Base-by-base conservation (phyloP, 805 yeast genomes). In the Peterozyma xylosa region DNA sequence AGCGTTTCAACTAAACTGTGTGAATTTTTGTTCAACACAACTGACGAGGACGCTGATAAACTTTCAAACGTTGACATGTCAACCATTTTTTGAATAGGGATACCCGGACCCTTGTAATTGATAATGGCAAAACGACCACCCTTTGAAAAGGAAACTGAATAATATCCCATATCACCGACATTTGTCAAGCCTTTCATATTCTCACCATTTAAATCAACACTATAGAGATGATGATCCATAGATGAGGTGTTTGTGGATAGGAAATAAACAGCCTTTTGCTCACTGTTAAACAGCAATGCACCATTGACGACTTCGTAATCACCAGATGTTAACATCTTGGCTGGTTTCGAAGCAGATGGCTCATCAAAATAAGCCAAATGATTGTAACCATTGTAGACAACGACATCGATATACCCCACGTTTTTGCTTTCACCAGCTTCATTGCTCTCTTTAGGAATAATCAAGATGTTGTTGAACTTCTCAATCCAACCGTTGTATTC, bases 331-430 rank as follows among this genome's bases (percentile, higher is more conserved):
- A 77, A 43, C 29, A 58, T 34, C 39, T 70, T 64, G 3, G 44
- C 48, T 1, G 79, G 79, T 3, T 59, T 54, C 0, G 63, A 53
- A 32, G 72, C 56, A 5, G 62, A 55, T 1, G 74, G 68, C 2
- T 73, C 65, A 14, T 71, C 62, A 51, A 77, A 84, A 55, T 74
- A 78, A 2, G 79, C 86, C 39, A 86, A 60, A 56, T 85, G 93
- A 48, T 74, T 76, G 57, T 61, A 82, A 0, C 84, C 82, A 10
- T 55, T 67, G 32, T 67, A 70, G 14, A 73, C 78, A 11, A 78
- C 70, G 3, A 77, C 62, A 56, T 85, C 93, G 41, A 85, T 67
- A 53, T 80, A 86, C 0, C 91, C 91, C 46, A 68, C 49, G 1
- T 41, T 53, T 2, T 33, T 33, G 33, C 70, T 56, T 1, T 58